phyloP scores from a whole-genome alignment of 129 eudicot genomes.

The Chrysanthemum seticuspe region DNA sequence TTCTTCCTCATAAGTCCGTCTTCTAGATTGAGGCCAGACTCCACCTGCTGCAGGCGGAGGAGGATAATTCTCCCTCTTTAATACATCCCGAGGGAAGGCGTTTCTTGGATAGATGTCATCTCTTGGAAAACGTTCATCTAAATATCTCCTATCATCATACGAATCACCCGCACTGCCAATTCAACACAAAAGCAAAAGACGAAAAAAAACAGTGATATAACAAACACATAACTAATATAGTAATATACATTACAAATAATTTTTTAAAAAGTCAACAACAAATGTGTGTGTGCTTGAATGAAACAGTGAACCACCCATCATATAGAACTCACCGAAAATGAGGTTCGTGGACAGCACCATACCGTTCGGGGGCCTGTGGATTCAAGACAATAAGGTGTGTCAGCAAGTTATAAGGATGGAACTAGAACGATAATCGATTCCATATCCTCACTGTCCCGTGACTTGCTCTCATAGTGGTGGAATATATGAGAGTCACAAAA shows the following conservation, averaged over 20 bases:
- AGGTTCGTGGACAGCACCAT: slow-evolving; percentile 80
- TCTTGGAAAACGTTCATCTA: slow-evolving; percentile 79
- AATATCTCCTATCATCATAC: slow-evolving; percentile 85
- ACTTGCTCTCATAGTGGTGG: slow-evolving; percentile 58
- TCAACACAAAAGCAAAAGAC: slow-evolving; percentile 32
- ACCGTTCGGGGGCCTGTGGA: slow-evolving; percentile 99
- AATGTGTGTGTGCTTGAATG: slow-evolving; percentile 21
- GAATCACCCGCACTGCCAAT: slow-evolving; percentile 74
- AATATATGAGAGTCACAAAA: slow-evolving; percentile 45
- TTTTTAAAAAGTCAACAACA: neutral
- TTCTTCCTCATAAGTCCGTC: slow-evolving; percentile 79
- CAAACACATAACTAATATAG: neutral
- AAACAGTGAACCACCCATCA: neutral
- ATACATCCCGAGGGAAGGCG: slow-evolving; percentile 51
- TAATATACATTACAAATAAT: neutral
- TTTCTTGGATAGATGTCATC: slow-evolving; percentile 63
- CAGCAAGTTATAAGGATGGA: slow-evolving; percentile 88
- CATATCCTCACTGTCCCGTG: slow-evolving; percentile 97
- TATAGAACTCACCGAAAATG: slow-evolving; percentile 76
- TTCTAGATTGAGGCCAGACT: slow-evolving; percentile 75
- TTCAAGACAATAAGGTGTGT: slow-evolving; percentile 95
- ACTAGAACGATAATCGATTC: slow-evolving; percentile 85
- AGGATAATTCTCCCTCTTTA: slow-evolving; percentile 68
- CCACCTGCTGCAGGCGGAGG: slow-evolving; percentile 63
- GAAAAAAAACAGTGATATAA: slow-evolving; percentile 28